Percentiles rank a stretch among this genome's conserved stretches.
Evolutionary conservation across 371 early-diverging fungal genomes (phyloP).

Genomic region (Mucor plumbeus): DNA sequence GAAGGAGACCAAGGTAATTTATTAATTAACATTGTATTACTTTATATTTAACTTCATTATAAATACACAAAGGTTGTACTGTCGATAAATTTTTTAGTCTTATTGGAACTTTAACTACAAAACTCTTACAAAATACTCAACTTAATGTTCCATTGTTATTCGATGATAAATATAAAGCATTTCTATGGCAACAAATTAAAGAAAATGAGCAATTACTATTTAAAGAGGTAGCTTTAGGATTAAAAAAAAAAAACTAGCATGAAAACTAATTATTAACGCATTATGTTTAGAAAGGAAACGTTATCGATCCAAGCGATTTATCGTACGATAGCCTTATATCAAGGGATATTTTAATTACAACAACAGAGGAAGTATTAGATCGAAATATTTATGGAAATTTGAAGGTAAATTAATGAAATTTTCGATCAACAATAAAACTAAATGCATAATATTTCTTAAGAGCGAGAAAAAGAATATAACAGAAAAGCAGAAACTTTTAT

Average conservation of each 20-base stretch:
- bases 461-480: neutral
- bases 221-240: constrained; percentile 1
- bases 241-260: neutral
- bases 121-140: neutral
- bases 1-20: constrained; percentile 23
- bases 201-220: constrained; percentile 1
- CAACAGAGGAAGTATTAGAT: constrained; percentile 12
- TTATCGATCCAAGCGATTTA: neutral
- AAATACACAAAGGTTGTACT: constrained; percentile 13
- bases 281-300: neutral
- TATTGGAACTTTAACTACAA: neutral
- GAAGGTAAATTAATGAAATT: constrained; percentile 7
- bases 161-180: constrained; percentile 12
- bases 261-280: neutral
- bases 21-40: too few species aligned
- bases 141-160: neutral
- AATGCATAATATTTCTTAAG: neutral
- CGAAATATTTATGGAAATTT: constrained; percentile 16
- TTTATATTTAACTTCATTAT: neutral
- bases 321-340: neutral
- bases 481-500: constrained; percentile 6
- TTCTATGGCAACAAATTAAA: constrained; percentile 13
- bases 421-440: neutral
- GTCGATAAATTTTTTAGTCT: constrained; percentile 5
- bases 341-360: neutral